Evolutionary conservation across 1,139 yeast genomes (phyloP).

Genomic region (Entelexis paramagnoliae): DNA sequence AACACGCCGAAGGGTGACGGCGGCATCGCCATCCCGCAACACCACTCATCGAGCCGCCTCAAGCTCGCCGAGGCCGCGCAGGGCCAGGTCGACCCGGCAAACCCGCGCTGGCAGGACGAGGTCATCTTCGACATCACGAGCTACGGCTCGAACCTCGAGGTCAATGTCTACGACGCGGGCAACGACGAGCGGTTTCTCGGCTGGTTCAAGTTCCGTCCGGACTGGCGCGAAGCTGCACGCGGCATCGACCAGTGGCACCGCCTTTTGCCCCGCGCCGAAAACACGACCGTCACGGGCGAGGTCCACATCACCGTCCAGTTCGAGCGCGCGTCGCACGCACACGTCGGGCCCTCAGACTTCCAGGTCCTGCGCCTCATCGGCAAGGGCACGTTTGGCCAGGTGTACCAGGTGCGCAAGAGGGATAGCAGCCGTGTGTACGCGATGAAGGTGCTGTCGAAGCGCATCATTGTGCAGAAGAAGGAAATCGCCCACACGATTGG

Average conservation of each 20-base stretch:
- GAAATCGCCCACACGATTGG: conserved; percentile 98
- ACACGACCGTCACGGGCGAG: conserved; percentile 54
- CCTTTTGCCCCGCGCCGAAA: conserved; percentile 52
- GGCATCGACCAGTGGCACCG: conserved; percentile 60
- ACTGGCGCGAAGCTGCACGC: conserved; percentile 19
- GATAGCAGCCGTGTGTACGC: conserved; percentile 89
- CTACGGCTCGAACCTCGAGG: conserved; percentile 69
- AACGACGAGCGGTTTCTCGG: conserved; percentile 80
- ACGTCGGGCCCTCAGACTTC: conserved; percentile 88
- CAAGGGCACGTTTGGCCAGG: conserved; percentile 96
- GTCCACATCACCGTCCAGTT: conserved; percentile 67
- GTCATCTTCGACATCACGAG: conserved; percentile 79
- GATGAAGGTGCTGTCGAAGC: conserved; percentile 89
- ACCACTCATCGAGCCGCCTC: conserved; percentile 10
- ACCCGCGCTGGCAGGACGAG: conserved; percentile 83
- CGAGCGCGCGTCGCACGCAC: conserved; percentile 56
- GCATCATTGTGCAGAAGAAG: conserved; percentile 89
- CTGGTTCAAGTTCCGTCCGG: conserved; percentile 19
- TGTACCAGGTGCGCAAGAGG: conserved; percentile 82
- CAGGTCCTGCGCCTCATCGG: conserved; percentile 83
- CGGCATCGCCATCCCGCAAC: conserved; percentile 42
- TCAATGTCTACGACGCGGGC: conserved; percentile 77
- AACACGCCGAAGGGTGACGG: conserved; percentile 10
- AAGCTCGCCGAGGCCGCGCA: conserved; percentile 15
- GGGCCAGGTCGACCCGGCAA: conserved; percentile 37